Conservation (phyloP, 106 monocot species). For the Dactylorhiza incarnata region DNA sequence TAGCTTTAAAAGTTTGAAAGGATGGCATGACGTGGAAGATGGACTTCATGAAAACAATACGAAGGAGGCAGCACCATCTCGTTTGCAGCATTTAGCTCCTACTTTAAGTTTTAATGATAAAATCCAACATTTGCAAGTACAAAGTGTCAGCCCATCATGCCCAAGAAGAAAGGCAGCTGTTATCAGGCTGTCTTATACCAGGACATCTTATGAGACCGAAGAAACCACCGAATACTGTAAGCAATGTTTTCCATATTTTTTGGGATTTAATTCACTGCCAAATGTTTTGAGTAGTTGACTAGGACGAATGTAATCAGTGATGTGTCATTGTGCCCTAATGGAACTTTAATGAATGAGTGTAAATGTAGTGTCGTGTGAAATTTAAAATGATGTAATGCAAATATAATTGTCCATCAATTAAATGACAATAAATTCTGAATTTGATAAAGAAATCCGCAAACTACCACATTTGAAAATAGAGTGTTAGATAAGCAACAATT, state of each 20-base stretch:
- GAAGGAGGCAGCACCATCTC: not conserved
- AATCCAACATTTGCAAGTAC: slow-evolving; percentile 24
- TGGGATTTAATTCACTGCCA: not conserved
- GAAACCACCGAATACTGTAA: slow-evolving; percentile 11
- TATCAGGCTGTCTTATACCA: slow-evolving; percentile 73
- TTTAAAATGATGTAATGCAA: too few species aligned
- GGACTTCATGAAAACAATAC: slow-evolving; percentile 3
- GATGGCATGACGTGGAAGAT: slow-evolving; percentile 22
- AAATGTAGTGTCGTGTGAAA: too few species aligned
- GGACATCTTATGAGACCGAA: slow-evolving; percentile 33
- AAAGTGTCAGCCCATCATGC: slow-evolving; percentile 14
- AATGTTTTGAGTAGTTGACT: not conserved
- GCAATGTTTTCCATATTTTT: not conserved
- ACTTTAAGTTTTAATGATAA: slow-evolving; percentile 81
- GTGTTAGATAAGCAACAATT: too few species aligned
- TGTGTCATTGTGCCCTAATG: too few species aligned
- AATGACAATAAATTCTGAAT: too few species aligned
- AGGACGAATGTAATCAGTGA: too few species aligned
- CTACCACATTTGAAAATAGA: too few species aligned
- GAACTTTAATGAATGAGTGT: too few species aligned
- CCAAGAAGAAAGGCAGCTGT: slow-evolving; percentile 59
- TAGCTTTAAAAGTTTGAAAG: slow-evolving; percentile 20
- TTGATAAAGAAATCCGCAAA: too few species aligned
- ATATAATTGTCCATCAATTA: too few species aligned
- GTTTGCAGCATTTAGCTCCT: slow-evolving; percentile 19